These are phyloP conservation scores for Pistacia atlantica DNA, from an alignment of 345 rosid species.

Conservation along the genomic window DNA sequence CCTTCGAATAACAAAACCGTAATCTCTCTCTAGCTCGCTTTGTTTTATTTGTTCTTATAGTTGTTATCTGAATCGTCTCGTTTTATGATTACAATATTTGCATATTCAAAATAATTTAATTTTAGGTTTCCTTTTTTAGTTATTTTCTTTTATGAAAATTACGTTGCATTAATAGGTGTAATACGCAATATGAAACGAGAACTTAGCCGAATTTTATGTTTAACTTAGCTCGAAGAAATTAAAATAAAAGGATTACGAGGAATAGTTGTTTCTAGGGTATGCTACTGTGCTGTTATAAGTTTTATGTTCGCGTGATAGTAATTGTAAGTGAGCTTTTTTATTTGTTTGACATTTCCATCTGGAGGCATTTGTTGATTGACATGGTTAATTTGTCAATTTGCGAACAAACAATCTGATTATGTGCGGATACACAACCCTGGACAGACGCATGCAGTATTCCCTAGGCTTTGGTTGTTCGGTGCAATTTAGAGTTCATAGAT, in stretches of 20 bases:
- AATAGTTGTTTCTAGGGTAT: background rate
- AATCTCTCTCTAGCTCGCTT: conserved; percentile 9
- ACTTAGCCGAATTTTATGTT: too few relatives aligned
- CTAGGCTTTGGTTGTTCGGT: too few relatives aligned
- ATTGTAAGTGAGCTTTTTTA: too few relatives aligned
- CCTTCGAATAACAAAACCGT: conserved; percentile 49
- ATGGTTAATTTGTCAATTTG: too few relatives aligned
- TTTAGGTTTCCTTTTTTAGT: background rate
- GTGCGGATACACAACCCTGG: too few relatives aligned
- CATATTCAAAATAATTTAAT: background rate
- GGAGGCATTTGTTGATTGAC: too few relatives aligned
- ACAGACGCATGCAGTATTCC: too few relatives aligned
- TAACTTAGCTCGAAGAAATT: too few relatives aligned
- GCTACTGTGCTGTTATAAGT: background rate
- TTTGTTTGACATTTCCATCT: too few relatives aligned
- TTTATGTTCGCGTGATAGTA: background rate
- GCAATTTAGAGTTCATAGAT: too few relatives aligned
- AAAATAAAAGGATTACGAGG: too few relatives aligned
- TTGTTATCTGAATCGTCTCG: background rate
- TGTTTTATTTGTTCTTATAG: background rate
- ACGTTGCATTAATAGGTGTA: background rate
- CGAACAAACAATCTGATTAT: too few relatives aligned
- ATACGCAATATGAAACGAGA: background rate
- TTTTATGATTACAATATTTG: background rate
- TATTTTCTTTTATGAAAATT: background rate